Base-by-base conservation (phyloP, 2,329 filamentous ascomycete species). In the Neofusicoccum sp. region DNA sequence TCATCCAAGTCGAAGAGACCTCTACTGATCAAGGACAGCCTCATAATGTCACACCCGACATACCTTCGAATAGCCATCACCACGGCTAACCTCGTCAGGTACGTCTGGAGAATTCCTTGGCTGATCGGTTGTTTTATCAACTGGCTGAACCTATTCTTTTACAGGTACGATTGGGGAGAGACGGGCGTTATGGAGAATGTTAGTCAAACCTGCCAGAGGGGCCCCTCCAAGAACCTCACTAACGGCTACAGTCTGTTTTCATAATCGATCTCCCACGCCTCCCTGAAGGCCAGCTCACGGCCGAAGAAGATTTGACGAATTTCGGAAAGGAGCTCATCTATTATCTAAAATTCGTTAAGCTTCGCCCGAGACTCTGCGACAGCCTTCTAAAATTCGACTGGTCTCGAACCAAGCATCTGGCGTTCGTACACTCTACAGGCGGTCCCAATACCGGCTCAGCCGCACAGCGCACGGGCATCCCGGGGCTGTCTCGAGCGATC, bases 381-480 rank as follows among this genome's bases (percentile, higher is more conserved):
- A 93, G 90, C 56, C 75, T 98, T 4, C 75, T 82, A 24, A 86
- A 85, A 33, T 98, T 96, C 73, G 91, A 98, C 73, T 98, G 96
- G 70, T 82, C 84, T 2, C 81, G 84, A 62, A 96, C 93, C 0
- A 74, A 76, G 9, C 78, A 84, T 33, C 82, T 96, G 65, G 89
- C 85, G 1, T 96, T 99, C 72, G 85, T 98, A 6, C 91, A 96
- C 72, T 89, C 89, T 6, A 90, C 96, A 89, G 91, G 76, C 74
- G 87, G 70, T n/a, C 6, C 11, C 24, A 44, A 75, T 72, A 12
- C 67, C 51, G 67, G 67, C 7, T 64, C 73, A 3, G 66, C 73
- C 11, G 76, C 77, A 66, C 73, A 73, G 60, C 74, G 79, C 1
- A 89, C 86, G 0, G 93, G 93, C 16, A 88, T 92, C 62, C 86